Base-by-base conservation (phyloP, 2,329 filamentous ascomycete genomes). In the Scedosporium apiospermum region DNA sequence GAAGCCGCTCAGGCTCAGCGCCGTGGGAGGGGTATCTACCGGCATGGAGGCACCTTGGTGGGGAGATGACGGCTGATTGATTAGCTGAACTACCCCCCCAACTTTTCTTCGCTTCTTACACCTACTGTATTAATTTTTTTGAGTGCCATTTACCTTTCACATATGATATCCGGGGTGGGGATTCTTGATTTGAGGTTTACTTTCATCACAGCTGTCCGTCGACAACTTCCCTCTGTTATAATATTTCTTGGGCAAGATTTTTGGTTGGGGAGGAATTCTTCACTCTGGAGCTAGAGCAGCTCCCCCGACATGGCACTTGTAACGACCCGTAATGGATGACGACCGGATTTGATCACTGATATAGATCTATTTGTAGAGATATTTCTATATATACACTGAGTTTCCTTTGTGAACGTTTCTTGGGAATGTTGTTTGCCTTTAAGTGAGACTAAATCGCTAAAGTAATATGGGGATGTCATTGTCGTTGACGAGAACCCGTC, bases 1-100 rank as follows among this genome's bases (percentile, higher is more conserved):
- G 68, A 78, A 75, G 67, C 72, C 73, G 59, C 77, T 76, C 10
- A 74, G 78, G 4, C 67, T 78, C 53, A 77, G 76, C 60, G 76
- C 76, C 1, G 75, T 78, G 16, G 76, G 76, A 18, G 66, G 66
- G 23, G 65, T 69, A 2, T 23, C 4, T 27, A 55, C 21, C 6
- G 66, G 67, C 27, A 68, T 68, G 4, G 71, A 72, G 6, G 67
- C 71, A 42, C 72, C 73, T 2, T 74, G 70, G 68, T 77, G 74
- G 76, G 76, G 74, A n/a, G 75, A 78, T 58, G 75, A 79, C 51
- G 75, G 71, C 61, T 72, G 65, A 70, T 64, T 23, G 46, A 42
- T 12, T 23, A 10, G 18, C 27, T 38, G n/a, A 16, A 44, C 9
- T 26, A 7, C 14, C n/a, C 23, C 23, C 16, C 27, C 34, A 10